Evolutionary conservation across 495 filamentous ascomycete species (phyloP), one percentile per base, ranked within the genome.

Genomic region (Penicillium diatomitis): DNA sequence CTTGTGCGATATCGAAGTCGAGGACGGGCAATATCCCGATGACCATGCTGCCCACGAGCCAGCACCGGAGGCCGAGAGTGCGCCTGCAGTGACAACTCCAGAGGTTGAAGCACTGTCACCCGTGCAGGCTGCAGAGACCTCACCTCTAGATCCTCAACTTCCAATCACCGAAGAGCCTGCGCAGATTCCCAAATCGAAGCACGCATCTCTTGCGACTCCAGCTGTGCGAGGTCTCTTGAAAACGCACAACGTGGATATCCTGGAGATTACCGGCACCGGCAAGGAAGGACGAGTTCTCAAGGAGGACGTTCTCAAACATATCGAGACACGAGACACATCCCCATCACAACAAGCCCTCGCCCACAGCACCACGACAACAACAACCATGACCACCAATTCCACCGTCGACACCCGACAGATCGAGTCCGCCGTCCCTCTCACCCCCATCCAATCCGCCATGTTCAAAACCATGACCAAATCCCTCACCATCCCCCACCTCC

Each of bases 381-480:
- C 37, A 51, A 38, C 27, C 46, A 34, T 30, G n/a, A 43, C 41
- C 58, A 36, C 32, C 61, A 10, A 44, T 52, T 8, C 47, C 55
- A 31, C 47, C 55, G 20, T 20, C 30, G 63, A 60, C 49, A 53
- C 61, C 8, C 65, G 65, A 20, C 85, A 88, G 58, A 69, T 73
- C 32, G 94, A 97, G 57, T 79, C 79, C 3, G 64, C 68, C 2
- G 67, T 81, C 29, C 69, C 78, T 46, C 70, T 99, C 12, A 86
- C 87, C 4, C 81, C 80, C 29, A 86, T 87, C 30, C 92, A 97
- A 70, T 71, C 77, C 12, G 83, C 87, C 60, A 99, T 99, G 94
- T 96, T 95, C 80, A 96, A 92, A 66, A 80, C 81, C n/a, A 99
- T 99, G 94, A 97, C 91, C 20, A 80, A 81, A 38, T 95, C 90